These are phyloP conservation scores for Helianthus tuberosus DNA, from an alignment of 129 eudicot genomes.

Conservation along the genomic window DNA sequence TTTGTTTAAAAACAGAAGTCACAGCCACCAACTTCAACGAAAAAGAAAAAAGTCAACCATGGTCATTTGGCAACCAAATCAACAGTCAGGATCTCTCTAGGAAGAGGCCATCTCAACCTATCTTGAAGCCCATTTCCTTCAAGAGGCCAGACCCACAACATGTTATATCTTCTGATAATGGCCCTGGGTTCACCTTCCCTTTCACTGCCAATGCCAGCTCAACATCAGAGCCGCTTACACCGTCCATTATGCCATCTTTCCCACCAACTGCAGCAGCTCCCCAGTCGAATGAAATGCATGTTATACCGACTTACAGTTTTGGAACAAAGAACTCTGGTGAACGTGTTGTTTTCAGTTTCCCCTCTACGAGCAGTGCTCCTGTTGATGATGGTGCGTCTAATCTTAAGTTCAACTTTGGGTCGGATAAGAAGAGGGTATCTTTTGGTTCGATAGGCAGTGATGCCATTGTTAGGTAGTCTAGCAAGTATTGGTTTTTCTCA, in stretches of 20 bases:
- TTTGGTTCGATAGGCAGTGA: conserved; percentile 52
- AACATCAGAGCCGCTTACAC: conserved; percentile 65
- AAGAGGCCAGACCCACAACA: conserved; percentile 45
- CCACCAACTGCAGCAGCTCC: conserved; percentile 11
- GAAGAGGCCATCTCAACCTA: conserved; percentile 49
- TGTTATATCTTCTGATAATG: conserved; percentile 45
- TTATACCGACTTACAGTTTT: conserved; percentile 56
- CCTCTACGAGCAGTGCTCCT: conserved; percentile 56
- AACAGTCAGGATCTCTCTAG: conserved; percentile 36
- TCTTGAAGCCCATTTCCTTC: conserved; percentile 59
- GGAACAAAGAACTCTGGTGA: conserved; percentile 51
- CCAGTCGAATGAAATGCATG: conserved; percentile 33
- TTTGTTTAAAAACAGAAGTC: conserved; percentile 34
- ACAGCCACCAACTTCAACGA: conserved; percentile 13
- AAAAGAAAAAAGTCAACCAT: conserved; percentile 33
- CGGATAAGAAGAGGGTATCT: conserved; percentile 58
- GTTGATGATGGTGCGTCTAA: conserved; percentile 42
- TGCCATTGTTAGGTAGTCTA: conserved; percentile 33
- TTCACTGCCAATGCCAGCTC: conserved; percentile 53
- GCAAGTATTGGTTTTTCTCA: neutral
- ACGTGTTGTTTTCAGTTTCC: conserved; percentile 64
- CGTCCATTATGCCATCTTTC: conserved; percentile 66
- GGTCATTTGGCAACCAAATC: conserved; percentile 31
- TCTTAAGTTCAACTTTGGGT: conserved; percentile 74
- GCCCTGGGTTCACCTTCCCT: conserved; percentile 70